Percentiles rank a stretch among this genome's conserved stretches.
Conservation (phyloP, 805 yeast genomes). For the Candida coquimbonensis region DNA sequence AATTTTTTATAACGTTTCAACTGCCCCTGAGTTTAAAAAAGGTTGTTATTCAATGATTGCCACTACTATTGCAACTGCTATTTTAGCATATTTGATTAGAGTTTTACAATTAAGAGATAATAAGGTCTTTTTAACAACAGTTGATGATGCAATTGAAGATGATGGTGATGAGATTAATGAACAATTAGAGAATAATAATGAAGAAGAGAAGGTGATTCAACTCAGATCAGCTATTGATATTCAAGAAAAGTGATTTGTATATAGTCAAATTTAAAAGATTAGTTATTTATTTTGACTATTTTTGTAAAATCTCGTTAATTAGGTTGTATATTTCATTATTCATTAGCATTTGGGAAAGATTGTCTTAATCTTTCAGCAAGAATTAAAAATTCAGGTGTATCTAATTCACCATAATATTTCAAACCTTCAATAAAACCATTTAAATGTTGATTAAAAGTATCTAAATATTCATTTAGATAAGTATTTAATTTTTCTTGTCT, state of each 20-base stretch:
- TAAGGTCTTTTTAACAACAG: background rate
- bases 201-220: too few relatives aligned
- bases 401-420: slow-evolving; percentile 41
- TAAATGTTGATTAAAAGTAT: slow-evolving; percentile 37
- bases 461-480: slow-evolving; percentile 35
- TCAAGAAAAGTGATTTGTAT: background rate
- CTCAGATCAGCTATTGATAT: too few relatives aligned
- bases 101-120: slow-evolving; percentile 35
- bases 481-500: slow-evolving; percentile 35
- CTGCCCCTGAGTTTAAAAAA: slow-evolving; percentile 42
- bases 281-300: background rate
- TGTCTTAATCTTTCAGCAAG: slow-evolving; percentile 37
- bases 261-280: background rate
- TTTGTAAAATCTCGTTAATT: background rate
- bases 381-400: slow-evolving; percentile 37
- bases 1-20: slow-evolving; percentile 43
- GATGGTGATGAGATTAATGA: background rate
- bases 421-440: slow-evolving; percentile 40
- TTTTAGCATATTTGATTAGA: slow-evolving; percentile 36
- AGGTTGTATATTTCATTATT: background rate
- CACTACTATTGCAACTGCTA: slow-evolving; percentile 37
- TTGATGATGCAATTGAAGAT: slow-evolving; percentile 2
- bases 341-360: slow-evolving; percentile 17
- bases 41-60: slow-evolving; percentile 55
- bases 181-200: background rate